Conservation (phyloP, 345 rosid species). For the Viola odorata region DNA sequence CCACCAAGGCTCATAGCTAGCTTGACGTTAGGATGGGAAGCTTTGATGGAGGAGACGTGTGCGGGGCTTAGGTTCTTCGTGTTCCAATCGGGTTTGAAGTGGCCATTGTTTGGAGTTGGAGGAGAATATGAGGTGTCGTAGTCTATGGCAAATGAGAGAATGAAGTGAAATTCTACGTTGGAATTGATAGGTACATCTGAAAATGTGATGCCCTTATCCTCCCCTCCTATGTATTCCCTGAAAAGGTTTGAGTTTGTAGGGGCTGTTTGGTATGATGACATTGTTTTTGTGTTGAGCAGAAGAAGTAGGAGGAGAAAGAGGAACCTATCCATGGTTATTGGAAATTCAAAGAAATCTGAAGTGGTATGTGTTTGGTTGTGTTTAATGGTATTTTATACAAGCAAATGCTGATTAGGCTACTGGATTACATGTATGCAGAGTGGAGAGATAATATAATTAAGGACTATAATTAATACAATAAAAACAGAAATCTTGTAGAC, state of each 20-base stretch:
- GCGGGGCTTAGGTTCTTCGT: constrained; percentile 30
- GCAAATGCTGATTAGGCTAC: too few species aligned
- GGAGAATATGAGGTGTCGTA: constrained; percentile 24
- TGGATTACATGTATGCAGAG: too few species aligned
- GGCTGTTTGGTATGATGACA: too few species aligned
- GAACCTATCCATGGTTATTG: too few species aligned
- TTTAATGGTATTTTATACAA: too few species aligned
- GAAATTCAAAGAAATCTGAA: too few species aligned
- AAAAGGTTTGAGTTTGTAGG: constrained; percentile 43
- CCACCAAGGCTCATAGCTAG: constrained; percentile 61
- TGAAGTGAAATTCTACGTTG: constrained; percentile 39
- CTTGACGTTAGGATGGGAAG: constrained; percentile 34
- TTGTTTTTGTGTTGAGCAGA: too few species aligned
- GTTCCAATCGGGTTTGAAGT: constrained; percentile 42
- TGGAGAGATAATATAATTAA: too few species aligned
- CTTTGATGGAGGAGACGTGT: constrained; percentile 33
- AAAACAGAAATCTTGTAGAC: too few species aligned
- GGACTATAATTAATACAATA: too few species aligned
- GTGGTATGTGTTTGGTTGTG: too few species aligned
- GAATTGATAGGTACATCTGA: constrained; percentile 40
- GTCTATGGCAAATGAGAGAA: constrained; percentile 48
- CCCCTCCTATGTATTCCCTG: constrained; percentile 59
- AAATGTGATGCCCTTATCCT: constrained; percentile 31
- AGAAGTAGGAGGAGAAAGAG: too few species aligned
- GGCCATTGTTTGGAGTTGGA: constrained; percentile 45